Evolutionary conservation across 1,284 basidiomycete genomes (phyloP).

Genomic region (Pholiota adiposa): DNA sequence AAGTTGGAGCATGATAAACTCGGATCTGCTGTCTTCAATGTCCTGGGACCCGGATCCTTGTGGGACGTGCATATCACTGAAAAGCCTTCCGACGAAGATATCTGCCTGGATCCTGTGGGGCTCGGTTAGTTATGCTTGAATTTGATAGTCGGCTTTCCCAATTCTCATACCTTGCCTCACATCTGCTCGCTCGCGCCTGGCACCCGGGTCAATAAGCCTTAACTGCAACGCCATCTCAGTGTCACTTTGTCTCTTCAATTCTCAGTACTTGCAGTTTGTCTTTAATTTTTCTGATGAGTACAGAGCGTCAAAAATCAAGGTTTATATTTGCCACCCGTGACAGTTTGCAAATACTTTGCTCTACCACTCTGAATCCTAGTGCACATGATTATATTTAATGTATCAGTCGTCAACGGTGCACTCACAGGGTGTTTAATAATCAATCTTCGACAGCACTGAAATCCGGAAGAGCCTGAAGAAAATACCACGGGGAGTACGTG

Average conservation of each 20-base stretch:
- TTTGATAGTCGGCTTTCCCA: no score
- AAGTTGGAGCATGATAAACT: no score
- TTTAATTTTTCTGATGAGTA: not conserved
- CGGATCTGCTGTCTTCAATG: no score
- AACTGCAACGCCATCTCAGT: slow-evolving; percentile 7
- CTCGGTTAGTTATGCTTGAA: no score
- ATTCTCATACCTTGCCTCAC: no score
- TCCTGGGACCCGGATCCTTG: no score
- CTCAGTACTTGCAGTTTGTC: not conserved
- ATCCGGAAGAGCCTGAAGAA: not conserved
- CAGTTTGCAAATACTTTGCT: no score
- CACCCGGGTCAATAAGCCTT: no score
- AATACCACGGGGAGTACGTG: not conserved
- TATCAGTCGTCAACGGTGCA: not conserved
- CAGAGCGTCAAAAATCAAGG: not conserved
- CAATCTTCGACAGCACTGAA: not conserved
- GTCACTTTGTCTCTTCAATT: not conserved
- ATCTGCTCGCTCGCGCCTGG: no score
- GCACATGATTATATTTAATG: not conserved
- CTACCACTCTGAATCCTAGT: not conserved
- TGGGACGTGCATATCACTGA: no score
- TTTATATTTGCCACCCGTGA: not conserved
- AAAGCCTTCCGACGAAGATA: no score
- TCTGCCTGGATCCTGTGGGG: no score
- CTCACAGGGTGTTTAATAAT: not conserved